Evolutionary conservation across 2,329 filamentous ascomycete genomes (phyloP), one percentile per base, ranked within the genome.

Genomic region (Lecanicillium sp.): DNA sequence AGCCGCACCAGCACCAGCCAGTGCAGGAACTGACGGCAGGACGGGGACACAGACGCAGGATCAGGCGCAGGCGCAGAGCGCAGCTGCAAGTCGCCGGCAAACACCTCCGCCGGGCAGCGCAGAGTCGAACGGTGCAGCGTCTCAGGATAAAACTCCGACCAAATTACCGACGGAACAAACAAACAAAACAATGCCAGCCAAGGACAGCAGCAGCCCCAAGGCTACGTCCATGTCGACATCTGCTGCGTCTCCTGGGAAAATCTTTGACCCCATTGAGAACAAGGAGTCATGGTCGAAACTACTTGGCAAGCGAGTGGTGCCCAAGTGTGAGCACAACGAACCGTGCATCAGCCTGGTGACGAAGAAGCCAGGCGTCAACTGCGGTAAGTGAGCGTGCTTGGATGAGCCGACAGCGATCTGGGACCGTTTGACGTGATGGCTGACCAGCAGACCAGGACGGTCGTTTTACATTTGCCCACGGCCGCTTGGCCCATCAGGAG

Each of bases 261-360:
- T 76, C 2, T 68, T 83, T 43, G 84, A 89, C 48, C 80, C 83
- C 0, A 77, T 87, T 35, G 70, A 75, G 44, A 74, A 75, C 33
- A 90, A 86, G 56, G 83, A 92, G 53, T 83, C 82, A 16, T 96
- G 92, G 92, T 80, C 78, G 4, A 88, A 83, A 55, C 69, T 96
- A 12, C 80, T 96, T 45, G 76, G 80, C 13, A 87, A 83, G 57
- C 80, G 83, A 41, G 64, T 76, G 2, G 70, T 77, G 1, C 92
- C 92, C 1, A 75, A 73, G 41, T 98, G 92, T 55, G 88, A 95
- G 34, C 92, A 98, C 54, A 70, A 78, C 38, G 89, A 96, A 51
- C 83, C 85, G 3, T 96, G 92, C 59, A 84, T 88, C 46, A 85
- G 73, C 47, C 65, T 90, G 37, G 73, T 80, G 14, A 95, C 89